phyloP scores from a whole-genome alignment of 345 rosid species.

The Pelargonium nanum region DNA sequence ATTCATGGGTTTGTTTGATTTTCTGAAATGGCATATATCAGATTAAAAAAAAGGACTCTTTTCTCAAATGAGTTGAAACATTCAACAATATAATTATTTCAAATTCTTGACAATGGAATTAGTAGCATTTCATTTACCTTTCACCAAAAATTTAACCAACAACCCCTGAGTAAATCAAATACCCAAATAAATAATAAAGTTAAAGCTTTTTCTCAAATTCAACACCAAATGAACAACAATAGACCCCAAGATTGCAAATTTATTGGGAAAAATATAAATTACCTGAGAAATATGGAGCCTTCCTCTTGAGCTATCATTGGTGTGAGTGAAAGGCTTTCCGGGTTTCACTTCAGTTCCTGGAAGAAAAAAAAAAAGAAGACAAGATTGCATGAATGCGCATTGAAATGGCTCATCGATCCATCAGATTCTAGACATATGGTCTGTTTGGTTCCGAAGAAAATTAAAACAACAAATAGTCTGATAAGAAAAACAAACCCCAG shows the following conservation, averaged over 20 bases:
- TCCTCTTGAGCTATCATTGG: conserved; percentile 13
- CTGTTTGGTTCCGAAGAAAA: neutral
- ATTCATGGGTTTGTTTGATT: no score
- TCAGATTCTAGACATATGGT: no score
- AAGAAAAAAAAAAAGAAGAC: neutral
- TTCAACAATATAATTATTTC: no score
- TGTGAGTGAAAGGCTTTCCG: conserved; percentile 43
- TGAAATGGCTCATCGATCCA: no score
- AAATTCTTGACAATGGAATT: no score
- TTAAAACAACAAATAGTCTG: neutral
- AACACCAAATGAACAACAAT: no score
- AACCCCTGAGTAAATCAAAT: no score
- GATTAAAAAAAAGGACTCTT: no score
- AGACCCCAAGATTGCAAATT: neutral
- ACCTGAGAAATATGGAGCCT: conserved; percentile 74
- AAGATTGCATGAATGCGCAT: no score
- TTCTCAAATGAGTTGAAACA: no score
- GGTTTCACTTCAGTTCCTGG: conserved; percentile 64
- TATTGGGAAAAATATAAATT: neutral
- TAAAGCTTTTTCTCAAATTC: no score
- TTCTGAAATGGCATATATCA: no score
- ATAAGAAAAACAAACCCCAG: neutral
- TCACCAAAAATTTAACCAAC: neutral
- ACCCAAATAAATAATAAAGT: neutral
- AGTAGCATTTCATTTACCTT: neutral